These are phyloP conservation scores for Glonium stellatum DNA, from an alignment of 495 filamentous ascomycete species.

Conservation along the genomic window DNA sequence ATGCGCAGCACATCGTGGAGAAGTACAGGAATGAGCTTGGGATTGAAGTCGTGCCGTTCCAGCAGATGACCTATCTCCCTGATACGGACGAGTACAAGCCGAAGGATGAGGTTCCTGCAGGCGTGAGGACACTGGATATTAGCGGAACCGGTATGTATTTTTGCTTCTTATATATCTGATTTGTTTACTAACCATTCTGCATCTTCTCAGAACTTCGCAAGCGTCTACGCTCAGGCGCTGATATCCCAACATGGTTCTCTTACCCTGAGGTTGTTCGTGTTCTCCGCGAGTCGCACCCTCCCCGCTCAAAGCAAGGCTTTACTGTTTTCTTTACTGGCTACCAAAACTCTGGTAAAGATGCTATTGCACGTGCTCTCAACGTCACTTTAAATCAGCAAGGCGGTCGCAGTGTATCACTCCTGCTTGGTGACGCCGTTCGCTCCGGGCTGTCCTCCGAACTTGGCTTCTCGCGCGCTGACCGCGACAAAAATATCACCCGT, in stretches of 20 bases:
- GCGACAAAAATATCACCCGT: conserved; percentile 89
- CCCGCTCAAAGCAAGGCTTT: conserved; percentile 85
- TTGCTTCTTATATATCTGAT: conserved; percentile 4
- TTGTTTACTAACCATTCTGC: not conserved
- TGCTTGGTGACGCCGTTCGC: conserved; percentile 92
- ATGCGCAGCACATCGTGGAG: conserved; percentile 95
- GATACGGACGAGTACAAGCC: conserved; percentile 95
- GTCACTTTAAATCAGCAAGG: conserved; percentile 98
- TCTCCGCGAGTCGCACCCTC: conserved; percentile 87
- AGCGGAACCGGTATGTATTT: conserved; percentile 58
- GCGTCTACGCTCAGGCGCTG: conserved; percentile 78
- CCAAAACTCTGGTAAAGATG: conserved; percentile 93
- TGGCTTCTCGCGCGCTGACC: conserved; percentile 88
- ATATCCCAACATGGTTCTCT: conserved; percentile 99
- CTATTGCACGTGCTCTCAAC: conserved; percentile 89
- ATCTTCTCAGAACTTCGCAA: conserved; percentile 64
- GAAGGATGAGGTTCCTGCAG: conserved; percentile 76
- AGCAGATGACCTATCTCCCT: conserved; percentile 97
- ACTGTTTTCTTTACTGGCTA: conserved; percentile 97
- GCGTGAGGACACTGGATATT: conserved; percentile 89
- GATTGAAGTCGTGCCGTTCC: conserved; percentile 98
- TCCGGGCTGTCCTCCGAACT: conserved; percentile 89
- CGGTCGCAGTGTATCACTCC: conserved; percentile 84
- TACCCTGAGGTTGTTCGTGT: conserved; percentile 98
- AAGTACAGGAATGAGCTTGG: conserved; percentile 94